phyloP scores from a whole-genome alignment of 2,329 filamentous ascomycete species.

The Trichoderma atroviride region DNA sequence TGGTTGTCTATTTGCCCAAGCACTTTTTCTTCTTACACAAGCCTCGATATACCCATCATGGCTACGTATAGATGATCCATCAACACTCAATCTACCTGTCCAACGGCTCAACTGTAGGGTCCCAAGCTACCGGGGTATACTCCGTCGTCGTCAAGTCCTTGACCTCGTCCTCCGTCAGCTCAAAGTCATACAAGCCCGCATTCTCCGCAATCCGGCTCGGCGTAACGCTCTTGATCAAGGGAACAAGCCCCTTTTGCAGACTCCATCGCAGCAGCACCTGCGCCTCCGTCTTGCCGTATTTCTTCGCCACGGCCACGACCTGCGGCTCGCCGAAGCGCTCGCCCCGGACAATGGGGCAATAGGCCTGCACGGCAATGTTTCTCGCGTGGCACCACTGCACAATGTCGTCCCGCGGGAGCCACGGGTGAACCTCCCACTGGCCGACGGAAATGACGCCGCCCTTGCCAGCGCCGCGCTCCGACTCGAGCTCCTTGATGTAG shows the following conservation, averaged over 20 bases:
- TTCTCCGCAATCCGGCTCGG: conserved; percentile 69
- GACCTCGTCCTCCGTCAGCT: conserved; percentile 57
- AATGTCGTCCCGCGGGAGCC: conserved; percentile 79
- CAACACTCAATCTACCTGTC: conserved; percentile 41
- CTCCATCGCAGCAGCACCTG: conserved; percentile 82
- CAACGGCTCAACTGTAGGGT: conserved; percentile 54
- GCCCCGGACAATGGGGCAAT: conserved; percentile 65
- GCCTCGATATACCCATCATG: not conserved
- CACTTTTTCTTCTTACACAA: not conserved
- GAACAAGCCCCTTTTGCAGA: conserved; percentile 75
- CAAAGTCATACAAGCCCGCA: conserved; percentile 57
- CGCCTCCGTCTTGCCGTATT: conserved; percentile 72
- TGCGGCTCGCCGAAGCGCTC: conserved; percentile 70
- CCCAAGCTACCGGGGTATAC: conserved; percentile 60
- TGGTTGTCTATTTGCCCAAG: not conserved
- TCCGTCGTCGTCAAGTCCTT: conserved; percentile 52
- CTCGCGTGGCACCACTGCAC: conserved; percentile 72
- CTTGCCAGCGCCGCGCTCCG: conserved; percentile 63
- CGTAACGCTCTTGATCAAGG: conserved; percentile 74
- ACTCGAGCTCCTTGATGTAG: conserved; percentile 64
- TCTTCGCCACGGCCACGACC: conserved; percentile 66
- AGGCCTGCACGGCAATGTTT: conserved; percentile 65
- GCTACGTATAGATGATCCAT: no score
- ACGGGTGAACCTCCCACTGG: conserved; percentile 89
- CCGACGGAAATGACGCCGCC: conserved; percentile 78